Percentiles rank a stretch among this genome's conserved stretches.
phyloP scores from a whole-genome alignment of 2,329 filamentous ascomycete species.

The Fusarium liriodendri region DNA sequence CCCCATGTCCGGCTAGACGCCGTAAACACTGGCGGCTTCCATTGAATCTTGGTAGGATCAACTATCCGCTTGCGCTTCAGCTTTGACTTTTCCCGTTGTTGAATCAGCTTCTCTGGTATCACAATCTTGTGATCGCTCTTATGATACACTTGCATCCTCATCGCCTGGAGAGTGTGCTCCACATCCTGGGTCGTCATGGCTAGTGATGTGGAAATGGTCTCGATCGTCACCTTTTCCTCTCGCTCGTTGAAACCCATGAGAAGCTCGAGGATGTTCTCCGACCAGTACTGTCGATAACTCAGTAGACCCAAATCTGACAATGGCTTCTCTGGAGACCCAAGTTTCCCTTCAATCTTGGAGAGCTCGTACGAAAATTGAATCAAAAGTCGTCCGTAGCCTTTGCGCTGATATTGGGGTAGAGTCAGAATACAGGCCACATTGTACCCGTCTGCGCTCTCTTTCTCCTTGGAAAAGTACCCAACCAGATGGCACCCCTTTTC shows the following conservation, averaged over 20 bases:
- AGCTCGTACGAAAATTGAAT: slow-evolving; percentile 99
- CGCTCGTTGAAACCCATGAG: slow-evolving; percentile 78
- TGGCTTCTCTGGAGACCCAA: slow-evolving; percentile 96
- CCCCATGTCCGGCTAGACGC: slow-evolving; percentile 94
- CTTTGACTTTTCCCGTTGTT: slow-evolving; percentile 83
- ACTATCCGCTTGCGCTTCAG: slow-evolving; percentile 81
- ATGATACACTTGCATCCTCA: slow-evolving; percentile 95
- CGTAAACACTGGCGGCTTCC: slow-evolving; percentile 96
- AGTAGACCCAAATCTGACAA: slow-evolving; percentile 92
- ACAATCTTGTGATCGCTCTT: slow-evolving; percentile 98
- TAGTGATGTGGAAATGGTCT: slow-evolving; percentile 80
- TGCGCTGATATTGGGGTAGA: slow-evolving; percentile 93
- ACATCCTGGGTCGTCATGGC: slow-evolving; percentile 99
- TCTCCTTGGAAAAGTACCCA: slow-evolving; percentile 99
- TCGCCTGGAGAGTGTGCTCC: slow-evolving; percentile 90
- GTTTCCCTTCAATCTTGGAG: slow-evolving; percentile 92
- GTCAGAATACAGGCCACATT: slow-evolving; percentile 99
- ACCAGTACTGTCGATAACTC: slow-evolving; percentile 98
- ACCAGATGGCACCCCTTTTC: slow-evolving; percentile 94
- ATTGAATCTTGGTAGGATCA: slow-evolving; percentile 82
- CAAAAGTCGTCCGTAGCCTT: slow-evolving; percentile 90
- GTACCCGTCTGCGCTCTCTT: slow-evolving; percentile 95
- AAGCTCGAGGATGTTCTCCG: slow-evolving; percentile 90
- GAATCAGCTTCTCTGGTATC: slow-evolving; percentile 84
- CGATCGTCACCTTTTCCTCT: slow-evolving; percentile 82